These are phyloP conservation scores for Kluyveromyces marxianus DNA, from an alignment of 1,139 yeast species.

Conservation along the genomic window DNA sequence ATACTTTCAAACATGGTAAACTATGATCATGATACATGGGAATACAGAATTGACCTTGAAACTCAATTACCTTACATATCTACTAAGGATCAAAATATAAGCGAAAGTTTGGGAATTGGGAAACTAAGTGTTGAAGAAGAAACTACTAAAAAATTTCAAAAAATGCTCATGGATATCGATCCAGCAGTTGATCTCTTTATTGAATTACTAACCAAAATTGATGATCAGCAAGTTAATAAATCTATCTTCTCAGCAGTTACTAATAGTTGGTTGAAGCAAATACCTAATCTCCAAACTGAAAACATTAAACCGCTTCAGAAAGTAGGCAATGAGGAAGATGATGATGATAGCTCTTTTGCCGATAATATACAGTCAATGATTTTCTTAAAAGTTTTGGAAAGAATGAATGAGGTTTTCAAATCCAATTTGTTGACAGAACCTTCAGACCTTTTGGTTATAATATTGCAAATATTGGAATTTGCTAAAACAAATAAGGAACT, in stretches of 20 bases:
- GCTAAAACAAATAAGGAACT: constrained; percentile 23
- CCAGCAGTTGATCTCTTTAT: constrained; percentile 40
- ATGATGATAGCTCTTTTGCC: constrained; percentile 32
- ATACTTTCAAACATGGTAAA: constrained; percentile 40
- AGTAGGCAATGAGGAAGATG: constrained; percentile 12
- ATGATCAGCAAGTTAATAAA: constrained; percentile 43
- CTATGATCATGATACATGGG: constrained; percentile 44
- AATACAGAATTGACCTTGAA: constrained; percentile 35
- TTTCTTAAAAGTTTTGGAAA: constrained; percentile 59
- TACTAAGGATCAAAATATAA: constrained; percentile 1
- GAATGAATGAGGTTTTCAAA: constrained; percentile 52
- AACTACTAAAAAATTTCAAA: constrained; percentile 16
- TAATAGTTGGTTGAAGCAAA: constrained; percentile 48
- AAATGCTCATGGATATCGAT: constrained; percentile 46
- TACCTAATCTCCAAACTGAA: constrained; percentile 11
- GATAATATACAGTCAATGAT: constrained; percentile 52
- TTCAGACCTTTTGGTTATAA: constrained; percentile 47
- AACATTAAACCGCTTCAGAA: constrained; percentile 25
- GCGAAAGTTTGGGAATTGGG: neutral
- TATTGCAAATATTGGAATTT: constrained; percentile 40
- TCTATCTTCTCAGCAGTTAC: constrained; percentile 46
- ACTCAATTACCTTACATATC: constrained; percentile 50
- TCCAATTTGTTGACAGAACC: constrained; percentile 58
- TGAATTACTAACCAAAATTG: constrained; percentile 43
- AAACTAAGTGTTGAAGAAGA: constrained; percentile 2